Conservation (phyloP, 1,284 basidiomycete genomes). For the Ustilago tritici region DNA sequence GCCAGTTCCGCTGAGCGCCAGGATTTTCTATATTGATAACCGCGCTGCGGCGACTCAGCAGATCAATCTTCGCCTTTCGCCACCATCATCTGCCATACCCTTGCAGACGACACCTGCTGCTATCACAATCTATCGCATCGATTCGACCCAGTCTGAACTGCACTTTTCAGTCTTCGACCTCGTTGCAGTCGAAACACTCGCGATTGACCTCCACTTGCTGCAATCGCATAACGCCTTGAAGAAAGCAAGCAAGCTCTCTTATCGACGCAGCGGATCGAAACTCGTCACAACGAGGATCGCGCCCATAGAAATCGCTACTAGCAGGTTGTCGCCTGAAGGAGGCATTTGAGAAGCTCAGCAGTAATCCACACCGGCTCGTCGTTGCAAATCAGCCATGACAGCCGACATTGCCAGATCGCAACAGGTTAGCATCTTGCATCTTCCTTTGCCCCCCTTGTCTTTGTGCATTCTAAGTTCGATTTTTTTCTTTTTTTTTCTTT, state of each 20-base stretch:
- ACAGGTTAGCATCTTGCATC: constrained; percentile 28
- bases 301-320: constrained; percentile 2
- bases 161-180: constrained; percentile 7
- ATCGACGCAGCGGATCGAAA: neutral
- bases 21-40: constrained; percentile 23
- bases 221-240: neutral
- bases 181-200: constrained; percentile 10
- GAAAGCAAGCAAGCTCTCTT: neutral
- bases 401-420: constrained; percentile 44
- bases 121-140: constrained; percentile 28
- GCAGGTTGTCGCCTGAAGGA: constrained; percentile 23
- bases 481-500: neutral
- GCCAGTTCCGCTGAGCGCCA: constrained; percentile 1
- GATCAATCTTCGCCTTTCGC: constrained; percentile 41
- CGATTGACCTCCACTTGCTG: constrained; percentile 5
- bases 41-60: constrained; percentile 4
- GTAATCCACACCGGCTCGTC: constrained; percentile 9
- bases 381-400: constrained; percentile 33
- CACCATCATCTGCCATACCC: constrained; percentile 51
- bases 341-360: constrained; percentile 38
- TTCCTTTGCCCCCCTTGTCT: neutral
- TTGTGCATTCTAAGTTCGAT: neutral
- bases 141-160: constrained; percentile 10
- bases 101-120: constrained; percentile 45
- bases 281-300: neutral